A percentile compares a stretch with the other conserved stretches of the same genome.
phyloP scores from a whole-genome alignment of 305 asterid species.

The Fraxinus sp. region DNA sequence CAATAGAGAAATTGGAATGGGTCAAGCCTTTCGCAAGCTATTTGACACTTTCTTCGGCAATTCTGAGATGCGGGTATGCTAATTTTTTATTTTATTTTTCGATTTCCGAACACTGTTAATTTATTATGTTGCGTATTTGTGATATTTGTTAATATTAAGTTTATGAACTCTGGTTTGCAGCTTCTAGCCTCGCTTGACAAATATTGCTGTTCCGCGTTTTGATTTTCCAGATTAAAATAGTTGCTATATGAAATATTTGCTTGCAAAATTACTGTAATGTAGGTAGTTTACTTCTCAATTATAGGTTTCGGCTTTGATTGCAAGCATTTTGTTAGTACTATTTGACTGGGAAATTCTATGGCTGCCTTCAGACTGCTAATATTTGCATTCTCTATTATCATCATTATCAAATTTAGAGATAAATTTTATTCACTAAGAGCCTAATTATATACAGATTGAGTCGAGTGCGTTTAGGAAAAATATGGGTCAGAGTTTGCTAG shows the following conservation, averaged over 20 bases:
- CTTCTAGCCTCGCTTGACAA: neutral
- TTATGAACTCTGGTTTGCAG: neutral
- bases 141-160: neutral
- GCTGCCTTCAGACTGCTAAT: neutral
- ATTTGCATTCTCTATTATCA: neutral
- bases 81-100: neutral
- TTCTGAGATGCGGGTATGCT: conserved; percentile 29
- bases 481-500: too few relatives aligned
- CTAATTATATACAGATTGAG: neutral
- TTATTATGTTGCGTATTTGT: neutral
- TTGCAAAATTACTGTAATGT: neutral
- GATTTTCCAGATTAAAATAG: neutral
- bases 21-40: conserved; percentile 33
- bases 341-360: neutral
- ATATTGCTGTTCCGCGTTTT: neutral
- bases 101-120: neutral
- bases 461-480: neutral
- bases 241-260: neutral
- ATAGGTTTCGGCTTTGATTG: neutral
- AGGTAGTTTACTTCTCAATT: neutral
- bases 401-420: neutral
- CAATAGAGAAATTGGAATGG: conserved; percentile 13
- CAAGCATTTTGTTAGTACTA: neutral
- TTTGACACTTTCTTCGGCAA: conserved; percentile 30
- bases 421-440: neutral